phyloP scores from a whole-genome alignment of 768 basidiomycete species.

The Porpolomopsis calyptriformis region DNA sequence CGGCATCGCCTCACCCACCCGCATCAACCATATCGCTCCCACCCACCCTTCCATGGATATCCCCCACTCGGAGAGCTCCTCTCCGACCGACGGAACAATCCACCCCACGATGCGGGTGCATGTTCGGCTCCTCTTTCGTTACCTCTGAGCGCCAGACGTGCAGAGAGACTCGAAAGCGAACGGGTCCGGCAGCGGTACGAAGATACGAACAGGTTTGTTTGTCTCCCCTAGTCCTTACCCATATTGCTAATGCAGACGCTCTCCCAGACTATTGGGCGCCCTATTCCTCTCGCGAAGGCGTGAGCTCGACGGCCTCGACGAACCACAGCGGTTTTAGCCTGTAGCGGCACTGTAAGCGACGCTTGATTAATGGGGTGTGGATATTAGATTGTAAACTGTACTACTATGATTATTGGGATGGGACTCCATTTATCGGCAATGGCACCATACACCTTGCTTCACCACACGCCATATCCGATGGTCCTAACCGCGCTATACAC shows the following conservation, averaged over 20 bases:
- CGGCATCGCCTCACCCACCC: slow-evolving; percentile 49
- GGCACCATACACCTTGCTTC: no score
- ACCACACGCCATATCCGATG: slow-evolving; percentile 1
- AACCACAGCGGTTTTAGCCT: no score
- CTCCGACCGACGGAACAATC: neutral
- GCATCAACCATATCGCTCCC: slow-evolving; percentile 12
- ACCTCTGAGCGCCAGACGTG: neutral
- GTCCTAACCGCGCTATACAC: no score
- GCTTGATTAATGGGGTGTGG: no score
- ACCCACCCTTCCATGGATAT: neutral
- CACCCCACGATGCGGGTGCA: neutral
- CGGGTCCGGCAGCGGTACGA: slow-evolving; percentile 52
- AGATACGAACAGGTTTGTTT: slow-evolving; percentile 46
- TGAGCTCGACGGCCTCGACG: slow-evolving; percentile 16
- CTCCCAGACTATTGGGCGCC: slow-evolving; percentile 47
- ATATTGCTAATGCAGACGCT: slow-evolving; percentile 3
- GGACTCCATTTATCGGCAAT: no score
- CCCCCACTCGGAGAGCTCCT: neutral
- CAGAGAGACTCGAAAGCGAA: slow-evolving; percentile 19
- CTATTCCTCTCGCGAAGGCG: slow-evolving; percentile 54
- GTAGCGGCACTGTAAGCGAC: no score
- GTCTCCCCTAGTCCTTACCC: slow-evolving; percentile 3
- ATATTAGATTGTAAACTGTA: no score
- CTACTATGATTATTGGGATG: no score
- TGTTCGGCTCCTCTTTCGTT: neutral